Conservation (phyloP, 257 asterid genomes). For the Catharanthus roseus region DNA sequence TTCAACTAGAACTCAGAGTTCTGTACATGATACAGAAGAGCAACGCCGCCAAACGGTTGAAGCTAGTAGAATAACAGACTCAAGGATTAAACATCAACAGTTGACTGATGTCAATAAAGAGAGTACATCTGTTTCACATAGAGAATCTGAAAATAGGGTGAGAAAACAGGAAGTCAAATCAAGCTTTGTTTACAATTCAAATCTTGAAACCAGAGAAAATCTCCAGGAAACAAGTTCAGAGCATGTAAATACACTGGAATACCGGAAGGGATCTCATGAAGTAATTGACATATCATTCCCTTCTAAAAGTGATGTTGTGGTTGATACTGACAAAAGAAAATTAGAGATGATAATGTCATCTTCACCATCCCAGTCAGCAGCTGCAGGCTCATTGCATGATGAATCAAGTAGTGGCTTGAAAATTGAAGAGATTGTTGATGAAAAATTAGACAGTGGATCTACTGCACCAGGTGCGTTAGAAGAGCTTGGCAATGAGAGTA, state of each 20-base stretch:
- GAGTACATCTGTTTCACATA: slow-evolving; percentile 28
- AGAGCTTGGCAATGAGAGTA: slow-evolving; percentile 25
- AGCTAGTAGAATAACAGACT: too few relatives aligned
- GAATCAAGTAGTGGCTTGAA: slow-evolving; percentile 23
- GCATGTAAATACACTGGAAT: slow-evolving; percentile 20
- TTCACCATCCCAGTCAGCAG: slow-evolving; percentile 28
- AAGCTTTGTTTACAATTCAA: slow-evolving; percentile 32
- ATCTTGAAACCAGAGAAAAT: slow-evolving; percentile 28
- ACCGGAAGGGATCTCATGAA: slow-evolving; percentile 32
- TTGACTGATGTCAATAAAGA: slow-evolving; percentile 16
- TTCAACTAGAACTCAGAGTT: too few relatives aligned
- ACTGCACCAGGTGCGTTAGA: slow-evolving; percentile 22
- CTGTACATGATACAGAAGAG: too few relatives aligned
- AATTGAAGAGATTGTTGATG: slow-evolving; percentile 28
- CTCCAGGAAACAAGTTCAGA: slow-evolving; percentile 24
- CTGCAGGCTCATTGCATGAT: slow-evolving; percentile 21
- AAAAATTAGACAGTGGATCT: slow-evolving; percentile 20
- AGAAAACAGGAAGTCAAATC: slow-evolving; percentile 32
- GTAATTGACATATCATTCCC: too few relatives aligned
- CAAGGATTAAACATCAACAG: too few relatives aligned
- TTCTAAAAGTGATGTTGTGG: too few relatives aligned
- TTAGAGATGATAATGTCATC: slow-evolving; percentile 24
- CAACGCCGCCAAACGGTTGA: too few relatives aligned
- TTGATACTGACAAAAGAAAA: slow-evolving; percentile 23
- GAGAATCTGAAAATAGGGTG: slow-evolving; percentile 31